phyloP scores from a whole-genome alignment of 257 asterid species.

The Schizonepeta tenuifolia region DNA sequence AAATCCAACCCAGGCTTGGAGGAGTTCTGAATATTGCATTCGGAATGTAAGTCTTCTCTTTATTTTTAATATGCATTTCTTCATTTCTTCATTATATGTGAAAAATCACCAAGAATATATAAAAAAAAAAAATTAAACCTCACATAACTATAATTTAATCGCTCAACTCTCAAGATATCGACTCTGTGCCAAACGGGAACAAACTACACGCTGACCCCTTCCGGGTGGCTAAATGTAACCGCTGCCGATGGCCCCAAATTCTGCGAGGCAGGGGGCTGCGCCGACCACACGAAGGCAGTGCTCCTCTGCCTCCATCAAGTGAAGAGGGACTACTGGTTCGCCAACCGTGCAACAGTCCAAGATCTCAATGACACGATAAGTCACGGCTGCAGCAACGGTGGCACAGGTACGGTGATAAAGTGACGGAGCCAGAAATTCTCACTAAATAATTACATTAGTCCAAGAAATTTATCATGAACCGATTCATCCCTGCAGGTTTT shows the following conservation, averaged over 20 bases:
- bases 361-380: constrained; percentile 44
- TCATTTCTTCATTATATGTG: too few species aligned
- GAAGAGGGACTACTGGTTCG: constrained; percentile 51
- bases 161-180: constrained; percentile 8
- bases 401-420: constrained; percentile 28
- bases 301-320: constrained; percentile 50
- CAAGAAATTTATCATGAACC: neutral
- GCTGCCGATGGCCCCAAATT: constrained; percentile 39
- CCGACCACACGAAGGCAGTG: constrained; percentile 43
- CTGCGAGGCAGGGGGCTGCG: constrained; percentile 50
- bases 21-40: constrained; percentile 57
- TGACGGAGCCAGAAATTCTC: neutral
- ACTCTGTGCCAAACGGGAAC: constrained; percentile 27
- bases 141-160: neutral
- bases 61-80: too few species aligned
- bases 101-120: too few species aligned
- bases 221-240: constrained; percentile 61
- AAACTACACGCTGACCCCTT: constrained; percentile 33
- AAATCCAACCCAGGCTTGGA: constrained; percentile 52
- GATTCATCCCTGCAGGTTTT: constrained; percentile 39
- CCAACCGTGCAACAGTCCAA: constrained; percentile 46
- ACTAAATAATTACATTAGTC: too few species aligned
- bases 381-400: constrained; percentile 39
- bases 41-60: constrained; percentile 35
- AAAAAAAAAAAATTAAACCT: too few species aligned